Evolutionary conservation across 2,329 filamentous ascomycete genomes (phyloP), one percentile per base, ranked within the genome.

Genomic region (Pleomassaria siparia): DNA sequence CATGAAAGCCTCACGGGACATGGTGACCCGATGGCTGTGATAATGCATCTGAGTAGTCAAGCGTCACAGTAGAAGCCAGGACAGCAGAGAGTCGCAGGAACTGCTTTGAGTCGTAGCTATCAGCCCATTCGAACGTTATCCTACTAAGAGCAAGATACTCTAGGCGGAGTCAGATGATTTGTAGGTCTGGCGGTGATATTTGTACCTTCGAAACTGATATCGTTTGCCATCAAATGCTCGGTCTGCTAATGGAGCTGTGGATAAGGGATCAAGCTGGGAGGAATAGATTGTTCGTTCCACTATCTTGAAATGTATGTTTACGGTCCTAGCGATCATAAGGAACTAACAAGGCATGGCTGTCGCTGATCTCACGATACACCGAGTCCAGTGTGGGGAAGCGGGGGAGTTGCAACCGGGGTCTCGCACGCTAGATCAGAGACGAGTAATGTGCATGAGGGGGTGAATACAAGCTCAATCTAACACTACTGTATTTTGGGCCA

Each of bases 121-220:
- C 48, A n/a, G 49, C 49, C 49, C 44, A 51, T 45, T 51, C 44
- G 37, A 51, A 48, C 2, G 45, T 51, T 35, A 51, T 45, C 3
- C 49, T 41, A 5, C 22, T 35, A 11, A 51, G 42, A 21, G 45
- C 32, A 12, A 51, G 45, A 46, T 43, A 51, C 11, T 42, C 45
- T 44, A 16, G 20, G 15, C 25, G 25, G 7, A 8, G 25, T 28
- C 7, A 12, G 25, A 28, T 28, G 8, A 8, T 8, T 28, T 28
- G 7, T 7, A 28, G 25, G 25, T 12, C 12, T 28, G 25, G 25
- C 7, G 25, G 12, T 28, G 12, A 5, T 5, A 30, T n/a, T 24
- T 10, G 8, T 46, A 26, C 35, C 43, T 39, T 43, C 11, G 22
- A 52, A 52, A 2, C 37, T 52, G 18, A 49, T 49, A 32, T 49